Percentiles rank a stretch among this genome's conserved stretches.
These are phyloP conservation scores for Botrytis fabae DNA, from an alignment of 2,329 filamentous ascomycete genomes.

Conservation along the genomic window DNA sequence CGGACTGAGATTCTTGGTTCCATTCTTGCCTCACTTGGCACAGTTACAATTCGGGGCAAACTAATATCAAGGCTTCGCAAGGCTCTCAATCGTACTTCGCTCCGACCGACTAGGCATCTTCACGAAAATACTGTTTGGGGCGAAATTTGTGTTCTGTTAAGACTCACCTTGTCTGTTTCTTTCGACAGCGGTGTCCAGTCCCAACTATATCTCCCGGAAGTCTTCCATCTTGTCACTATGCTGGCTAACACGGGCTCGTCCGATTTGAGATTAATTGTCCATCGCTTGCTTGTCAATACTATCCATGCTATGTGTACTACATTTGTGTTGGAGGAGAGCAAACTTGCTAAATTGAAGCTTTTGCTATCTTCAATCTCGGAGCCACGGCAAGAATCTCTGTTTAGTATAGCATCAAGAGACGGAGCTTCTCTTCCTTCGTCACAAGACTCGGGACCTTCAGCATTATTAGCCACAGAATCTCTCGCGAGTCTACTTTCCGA, in stretches of 20 bases:
- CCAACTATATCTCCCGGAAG: constrained; percentile 66
- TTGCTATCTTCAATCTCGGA: constrained; percentile 61
- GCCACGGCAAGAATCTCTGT: constrained; percentile 58
- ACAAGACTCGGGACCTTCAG: constrained; percentile 49
- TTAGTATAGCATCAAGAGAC: constrained; percentile 52
- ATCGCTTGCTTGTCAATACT: constrained; percentile 65
- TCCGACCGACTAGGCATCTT: constrained; percentile 64
- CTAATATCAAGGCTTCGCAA: constrained; percentile 66
- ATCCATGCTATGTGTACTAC: constrained; percentile 68
- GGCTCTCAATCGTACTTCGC: constrained; percentile 64
- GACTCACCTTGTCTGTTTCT: constrained; percentile 65
- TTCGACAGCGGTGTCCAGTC: constrained; percentile 68
- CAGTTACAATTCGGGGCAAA: constrained; percentile 64
- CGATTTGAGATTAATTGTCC: constrained; percentile 59
- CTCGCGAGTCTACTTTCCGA: constrained; percentile 64
- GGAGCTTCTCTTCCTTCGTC: constrained; percentile 55
- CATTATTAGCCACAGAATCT: constrained; percentile 54
- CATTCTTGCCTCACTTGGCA: constrained; percentile 63
- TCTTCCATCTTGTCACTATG: constrained; percentile 72
- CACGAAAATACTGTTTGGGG: constrained; percentile 68
- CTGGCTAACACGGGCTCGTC: constrained; percentile 63
- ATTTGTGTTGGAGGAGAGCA: constrained; percentile 61
- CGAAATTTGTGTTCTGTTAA: constrained; percentile 67
- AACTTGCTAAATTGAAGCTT: constrained; percentile 46
- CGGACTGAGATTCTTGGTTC: constrained; percentile 61